These are phyloP conservation scores for Suillus placidus DNA, from an alignment of 768 basidiomycete species.

Conservation along the genomic window DNA sequence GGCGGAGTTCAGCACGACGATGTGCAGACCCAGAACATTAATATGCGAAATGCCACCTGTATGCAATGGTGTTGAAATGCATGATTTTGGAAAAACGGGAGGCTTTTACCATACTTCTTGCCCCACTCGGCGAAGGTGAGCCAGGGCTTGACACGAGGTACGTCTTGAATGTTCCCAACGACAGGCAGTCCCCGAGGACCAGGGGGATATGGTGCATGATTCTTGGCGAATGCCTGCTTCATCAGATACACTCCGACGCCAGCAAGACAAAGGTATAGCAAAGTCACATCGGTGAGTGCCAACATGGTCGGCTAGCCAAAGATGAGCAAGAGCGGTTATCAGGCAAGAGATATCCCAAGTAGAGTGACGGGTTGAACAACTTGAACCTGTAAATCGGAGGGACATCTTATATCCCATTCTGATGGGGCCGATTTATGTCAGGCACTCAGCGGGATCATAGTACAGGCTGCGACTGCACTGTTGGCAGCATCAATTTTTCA, in stretches of 20 bases:
- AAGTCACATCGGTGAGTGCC: neutral
- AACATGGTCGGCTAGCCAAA: neutral
- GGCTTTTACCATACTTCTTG: slow-evolving; percentile 48
- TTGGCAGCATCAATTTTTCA: too few relatives aligned
- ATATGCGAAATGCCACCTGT: slow-evolving; percentile 22
- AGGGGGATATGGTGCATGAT: slow-evolving; percentile 17
- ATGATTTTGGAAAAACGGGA: neutral
- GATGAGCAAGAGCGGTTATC: neutral
- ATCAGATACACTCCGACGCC: slow-evolving; percentile 17
- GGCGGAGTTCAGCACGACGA: slow-evolving; percentile 52
- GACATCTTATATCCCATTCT: too few relatives aligned
- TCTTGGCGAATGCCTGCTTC: slow-evolving; percentile 7
- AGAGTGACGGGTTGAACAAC: too few relatives aligned
- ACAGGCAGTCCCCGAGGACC: slow-evolving; percentile 38
- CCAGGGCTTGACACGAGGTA: slow-evolving; percentile 55
- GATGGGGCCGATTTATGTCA: too few relatives aligned
- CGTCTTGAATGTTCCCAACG: slow-evolving; percentile 55
- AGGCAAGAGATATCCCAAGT: neutral
- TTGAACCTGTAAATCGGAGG: neutral
- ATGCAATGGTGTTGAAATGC: slow-evolving; percentile 19
- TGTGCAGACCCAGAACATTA: slow-evolving; percentile 44
- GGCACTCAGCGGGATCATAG: too few relatives aligned
- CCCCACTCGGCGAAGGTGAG: slow-evolving; percentile 55
- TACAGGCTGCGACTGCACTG: too few relatives aligned
- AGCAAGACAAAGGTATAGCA: slow-evolving; percentile 18